Percentiles rank a stretch among this genome's conserved stretches.
Evolutionary conservation across 495 filamentous ascomycete species (phyloP).

Genomic region (Xylaria flabelliformis): DNA sequence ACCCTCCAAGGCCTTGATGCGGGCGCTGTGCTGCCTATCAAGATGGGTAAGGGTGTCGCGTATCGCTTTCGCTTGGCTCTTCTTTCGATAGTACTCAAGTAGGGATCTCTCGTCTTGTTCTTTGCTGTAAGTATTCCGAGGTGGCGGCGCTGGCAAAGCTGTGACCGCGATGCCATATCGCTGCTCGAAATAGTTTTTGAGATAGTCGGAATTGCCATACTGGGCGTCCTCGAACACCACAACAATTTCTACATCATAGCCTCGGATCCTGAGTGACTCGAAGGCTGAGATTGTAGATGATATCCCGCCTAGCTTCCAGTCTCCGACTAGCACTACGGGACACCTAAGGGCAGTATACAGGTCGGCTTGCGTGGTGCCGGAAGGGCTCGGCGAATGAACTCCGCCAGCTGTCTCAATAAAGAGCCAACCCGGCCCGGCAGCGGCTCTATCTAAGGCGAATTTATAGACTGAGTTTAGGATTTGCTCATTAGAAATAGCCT

Average conservation of each 20-base stretch:
- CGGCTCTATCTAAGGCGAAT: conserved; percentile 52
- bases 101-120: conserved; percentile 59
- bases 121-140: conserved; percentile 31
- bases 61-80: conserved; percentile 38
- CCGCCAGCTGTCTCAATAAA: conserved; percentile 81
- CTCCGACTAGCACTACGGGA: conserved; percentile 74
- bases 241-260: conserved; percentile 73
- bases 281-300: conserved; percentile 75
- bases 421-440: conserved; percentile 49
- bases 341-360: conserved; percentile 72
- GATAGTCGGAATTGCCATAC: conserved; percentile 70
- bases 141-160: conserved; percentile 61
- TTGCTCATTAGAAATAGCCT: conserved; percentile 48
- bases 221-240: conserved; percentile 66
- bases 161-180: conserved; percentile 61
- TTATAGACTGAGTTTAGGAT: conserved; percentile 46
- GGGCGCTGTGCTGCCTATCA: conserved; percentile 51
- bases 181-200: conserved; percentile 64
- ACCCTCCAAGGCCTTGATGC: conserved; percentile 61
- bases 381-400: conserved; percentile 74
- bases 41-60: conserved; percentile 54
- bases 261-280: conserved; percentile 73
- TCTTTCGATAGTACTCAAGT: conserved; percentile 64
- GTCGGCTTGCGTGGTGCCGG: conserved; percentile 76
- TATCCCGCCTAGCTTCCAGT: conserved; percentile 75